A percentile compares a stretch with the other conserved stretches of the same genome.
Conservation (phyloP, 1,284 basidiomycete species). For the Cryptococcus jaspeensis region DNA sequence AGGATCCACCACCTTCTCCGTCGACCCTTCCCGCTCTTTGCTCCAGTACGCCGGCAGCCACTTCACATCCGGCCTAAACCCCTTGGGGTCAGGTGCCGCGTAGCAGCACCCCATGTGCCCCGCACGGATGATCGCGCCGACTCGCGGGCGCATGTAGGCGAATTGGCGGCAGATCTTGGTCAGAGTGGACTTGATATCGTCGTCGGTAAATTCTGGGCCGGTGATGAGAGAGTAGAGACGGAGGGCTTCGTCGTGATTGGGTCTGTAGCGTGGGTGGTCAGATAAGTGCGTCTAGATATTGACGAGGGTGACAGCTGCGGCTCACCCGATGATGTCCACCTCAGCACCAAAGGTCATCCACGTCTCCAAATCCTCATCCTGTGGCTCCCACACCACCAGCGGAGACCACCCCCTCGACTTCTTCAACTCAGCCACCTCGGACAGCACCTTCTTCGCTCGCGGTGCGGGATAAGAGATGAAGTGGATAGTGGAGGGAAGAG, state of each 20-base stretch:
- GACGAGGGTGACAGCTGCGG: background rate
- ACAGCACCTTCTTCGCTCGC: slow-evolving; percentile 19
- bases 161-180: slow-evolving; percentile 12
- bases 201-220: slow-evolving; percentile 6
- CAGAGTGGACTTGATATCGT: slow-evolving; percentile 3
- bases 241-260: slow-evolving; percentile 47
- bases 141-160: slow-evolving; percentile 15
- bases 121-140: slow-evolving; percentile 31
- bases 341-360: slow-evolving; percentile 18
- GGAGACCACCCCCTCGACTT: slow-evolving; percentile 22
- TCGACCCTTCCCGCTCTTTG: slow-evolving; percentile 7
- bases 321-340: slow-evolving; percentile 39
- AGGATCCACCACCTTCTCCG: slow-evolving; percentile 39
- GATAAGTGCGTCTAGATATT: background rate
- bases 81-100: slow-evolving; percentile 10
- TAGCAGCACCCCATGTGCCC: slow-evolving; percentile 35
- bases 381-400: slow-evolving; percentile 41
- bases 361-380: slow-evolving; percentile 33
- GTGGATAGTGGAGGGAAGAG: slow-evolving; percentile 31
- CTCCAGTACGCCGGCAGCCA: slow-evolving; percentile 39
- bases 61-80: slow-evolving; percentile 11
- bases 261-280: slow-evolving; percentile 22
- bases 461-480: slow-evolving; percentile 33
- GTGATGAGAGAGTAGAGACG: slow-evolving; percentile 25
- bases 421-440: slow-evolving; percentile 22